Evolutionary conservation across 2,329 filamentous ascomycete genomes (phyloP).

Genomic region (Clarireedia hainanense): DNA sequence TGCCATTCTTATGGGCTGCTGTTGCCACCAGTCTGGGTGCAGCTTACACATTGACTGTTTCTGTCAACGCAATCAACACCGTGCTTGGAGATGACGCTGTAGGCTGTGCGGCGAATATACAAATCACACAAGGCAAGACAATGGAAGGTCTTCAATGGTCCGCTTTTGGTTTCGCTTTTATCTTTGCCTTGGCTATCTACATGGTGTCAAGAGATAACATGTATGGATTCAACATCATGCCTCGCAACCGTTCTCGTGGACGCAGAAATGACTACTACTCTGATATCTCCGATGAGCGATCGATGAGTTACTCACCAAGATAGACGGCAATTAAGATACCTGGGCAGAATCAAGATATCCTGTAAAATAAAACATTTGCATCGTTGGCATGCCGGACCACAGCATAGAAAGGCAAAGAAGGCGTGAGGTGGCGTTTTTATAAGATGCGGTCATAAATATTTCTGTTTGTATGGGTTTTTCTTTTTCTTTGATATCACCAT

Average conservation of each 20-base stretch:
- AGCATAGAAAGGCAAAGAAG: background rate
- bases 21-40: background rate
- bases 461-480: background rate
- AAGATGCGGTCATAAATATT: background rate
- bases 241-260: background rate
- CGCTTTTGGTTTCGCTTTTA: background rate
- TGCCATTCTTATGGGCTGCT: constrained; percentile 3
- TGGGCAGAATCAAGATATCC: background rate
- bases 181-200: constrained; percentile 3
- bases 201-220: constrained; percentile 1
- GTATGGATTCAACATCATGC: constrained; percentile 3
- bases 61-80: constrained; percentile 2
- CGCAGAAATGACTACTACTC: background rate
- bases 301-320: background rate
- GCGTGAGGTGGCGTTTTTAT: background rate
- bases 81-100: background rate
- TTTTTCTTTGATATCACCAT: background rate
- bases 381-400: background rate
- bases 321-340: background rate
- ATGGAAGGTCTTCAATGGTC: constrained; percentile 4
- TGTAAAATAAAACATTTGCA: background rate
- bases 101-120: constrained; percentile 1
- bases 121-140: background rate
- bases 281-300: background rate
- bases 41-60: constrained; percentile 1